Percentiles rank a stretch among this genome's conserved stretches.
These are phyloP conservation scores for Aureobasidium leucospermi DNA, from an alignment of 2,329 filamentous ascomycete genomes.

Conservation along the genomic window DNA sequence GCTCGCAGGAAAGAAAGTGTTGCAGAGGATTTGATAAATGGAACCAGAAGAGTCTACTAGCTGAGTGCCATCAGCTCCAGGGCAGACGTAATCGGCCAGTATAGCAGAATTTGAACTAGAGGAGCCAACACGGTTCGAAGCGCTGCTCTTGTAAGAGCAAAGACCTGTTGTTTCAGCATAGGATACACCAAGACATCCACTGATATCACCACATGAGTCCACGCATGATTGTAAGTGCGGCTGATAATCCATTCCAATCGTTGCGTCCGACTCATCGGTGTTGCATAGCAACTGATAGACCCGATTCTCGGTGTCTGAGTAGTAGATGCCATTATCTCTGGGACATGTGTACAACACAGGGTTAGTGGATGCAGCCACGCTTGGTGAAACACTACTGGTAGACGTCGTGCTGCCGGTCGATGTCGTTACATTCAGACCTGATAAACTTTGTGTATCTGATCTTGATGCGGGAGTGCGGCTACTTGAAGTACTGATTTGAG, in stretches of 20 bases:
- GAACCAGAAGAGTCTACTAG: slow-evolving; percentile 21
- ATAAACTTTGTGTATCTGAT: too few species aligned
- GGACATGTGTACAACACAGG: slow-evolving; percentile 20
- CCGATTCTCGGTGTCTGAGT: slow-evolving; percentile 19
- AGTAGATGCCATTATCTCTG: slow-evolving; percentile 20
- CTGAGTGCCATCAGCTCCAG: slow-evolving; percentile 18
- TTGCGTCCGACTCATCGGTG: slow-evolving; percentile 16
- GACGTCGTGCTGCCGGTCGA: too few species aligned
- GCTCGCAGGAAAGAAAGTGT: slow-evolving; percentile 20
- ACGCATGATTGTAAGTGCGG: slow-evolving; percentile 20
- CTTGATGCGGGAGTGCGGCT: too few species aligned
- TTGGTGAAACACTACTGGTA: neutral
- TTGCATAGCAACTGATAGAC: slow-evolving; percentile 21
- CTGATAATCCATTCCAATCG: slow-evolving; percentile 12
- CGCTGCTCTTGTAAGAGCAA: slow-evolving; percentile 20
- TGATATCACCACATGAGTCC: slow-evolving; percentile 18
- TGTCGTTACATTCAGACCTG: too few species aligned
- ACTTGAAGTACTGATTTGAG: too few species aligned
- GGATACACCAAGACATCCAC: slow-evolving; percentile 19
- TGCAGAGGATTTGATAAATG: slow-evolving; percentile 23
- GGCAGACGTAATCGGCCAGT: slow-evolving; percentile 19
- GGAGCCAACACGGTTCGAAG: neutral
- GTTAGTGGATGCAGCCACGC: slow-evolving; percentile 16
- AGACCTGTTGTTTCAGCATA: slow-evolving; percentile 13
- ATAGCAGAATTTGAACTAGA: slow-evolving; percentile 14